Base-by-base conservation (phyloP, 176 grass and related monocot species). In the Stipa capillata region DNA sequence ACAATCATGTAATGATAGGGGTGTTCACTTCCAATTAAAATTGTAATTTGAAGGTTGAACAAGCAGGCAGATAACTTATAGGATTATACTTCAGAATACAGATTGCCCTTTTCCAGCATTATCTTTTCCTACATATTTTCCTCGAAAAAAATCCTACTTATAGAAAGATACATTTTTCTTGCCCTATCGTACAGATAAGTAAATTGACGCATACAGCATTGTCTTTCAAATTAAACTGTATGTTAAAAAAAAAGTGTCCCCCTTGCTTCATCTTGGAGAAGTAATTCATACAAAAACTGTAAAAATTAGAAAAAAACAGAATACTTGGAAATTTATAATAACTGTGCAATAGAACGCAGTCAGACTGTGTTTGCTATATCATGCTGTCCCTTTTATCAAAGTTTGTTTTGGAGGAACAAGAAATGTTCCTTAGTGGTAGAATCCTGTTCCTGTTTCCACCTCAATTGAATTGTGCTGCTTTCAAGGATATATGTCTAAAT, bases 401-500 rank as follows among this genome's bases (percentile, higher is more conserved):
- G 23, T 72, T 54, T 47, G 8, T 49, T 66, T 57, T 31, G 29
- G 27, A 68, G 23, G 36, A 67, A 60, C 17, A 33, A 8, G 17
- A 16, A 21, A 55, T 59, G 15, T 23, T 63, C 20, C 17, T 28
- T 69, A 23, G 3, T 75, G 78, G 29, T 36, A 55, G 24, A 48
- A 48, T n/a, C 3, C 6, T 66, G 69, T 42, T 79, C 37, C 17
- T 21, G 18, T 65, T 65, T 15, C 64, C 9, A 77, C 44, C 43
- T 54, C 27, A 72, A 54, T 4, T 29, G 15, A 65, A 64, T 27
- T 72, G 36, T 31, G 52, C 13, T 54, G n/a, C 1, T 63, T 44
- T 37, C 16, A 83, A 31, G n/a, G 50, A 56, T 48, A 83, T 73
- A 13, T 27, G 50, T 78, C 39, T 20, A 87, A 59, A 45, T 12